Base-by-base conservation (phyloP, 768 basidiomycete species). In the Suillus subalutaceus region DNA sequence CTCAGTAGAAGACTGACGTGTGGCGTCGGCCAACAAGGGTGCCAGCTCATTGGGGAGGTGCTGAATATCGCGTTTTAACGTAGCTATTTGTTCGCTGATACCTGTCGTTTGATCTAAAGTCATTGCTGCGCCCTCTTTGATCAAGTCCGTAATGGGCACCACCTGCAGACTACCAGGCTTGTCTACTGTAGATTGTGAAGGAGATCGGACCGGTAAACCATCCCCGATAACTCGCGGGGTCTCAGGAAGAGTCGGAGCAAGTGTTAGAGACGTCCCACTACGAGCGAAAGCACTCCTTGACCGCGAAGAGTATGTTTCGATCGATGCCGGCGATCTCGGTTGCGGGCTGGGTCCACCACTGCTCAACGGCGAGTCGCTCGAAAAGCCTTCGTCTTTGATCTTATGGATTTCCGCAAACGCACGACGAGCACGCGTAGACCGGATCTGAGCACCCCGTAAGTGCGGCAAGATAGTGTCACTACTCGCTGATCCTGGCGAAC, bases 91-190 rank as follows among this genome's bases (percentile, higher is more conserved):
- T 64, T 79, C 74, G 15, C 72, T 71, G 16, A 78, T 53, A 16
- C 73, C 78, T 15, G 74, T 75, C 1, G 77, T 77, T 40, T 79
- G 77, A 48, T 75, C 77, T n/a, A 77, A 77, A 53, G 78, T 74
- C 32, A 79, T 77, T 40, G 72, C 75, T 55, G 74, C 78, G n/a
- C 67, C 71, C 20, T 79, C 77, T 62, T 76, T 77, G 69, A 78
- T 78, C 20, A 78, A 69, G 57, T 79, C 75, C 13, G 67, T 77
- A 50, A 78, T 44, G 2, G 78, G 74, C 20, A 65, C 75, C 20
- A 78, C 55, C 40, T 66, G 67, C 5, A 69, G 68, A n/a, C 32
- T 32, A 5, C 68, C 68, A 35, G 35, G 6, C 26, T 69, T 55
- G 13, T 70, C 69, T 8, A 66, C 20, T 12, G 58, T 40, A 40